Evolutionary conservation across 1,139 yeast genomes (phyloP), one percentile per base, ranked within the genome.

Genomic region (Yarrowia galli): DNA sequence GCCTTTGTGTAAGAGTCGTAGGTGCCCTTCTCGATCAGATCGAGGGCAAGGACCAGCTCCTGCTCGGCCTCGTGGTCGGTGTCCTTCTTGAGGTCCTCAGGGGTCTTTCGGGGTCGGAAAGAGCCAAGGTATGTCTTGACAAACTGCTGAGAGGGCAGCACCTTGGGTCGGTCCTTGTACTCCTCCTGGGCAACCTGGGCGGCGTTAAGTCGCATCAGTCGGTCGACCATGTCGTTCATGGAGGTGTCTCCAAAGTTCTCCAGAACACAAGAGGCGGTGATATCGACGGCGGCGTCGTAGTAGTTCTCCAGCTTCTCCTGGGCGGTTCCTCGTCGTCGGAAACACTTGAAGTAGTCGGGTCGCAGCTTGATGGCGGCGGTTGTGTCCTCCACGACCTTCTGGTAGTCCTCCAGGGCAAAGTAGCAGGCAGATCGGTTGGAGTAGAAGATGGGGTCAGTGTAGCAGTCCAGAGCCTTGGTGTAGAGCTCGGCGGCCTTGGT

Each of bases 401-500:
- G 90, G 75, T 85, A 87, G 71, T 91, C 87, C 70, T 87, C 85
- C 73, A 90, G 82, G 18, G 95, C 91, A 67, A 92, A 90, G 78
- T 89, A 90, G 80, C 97, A 92, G 35, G 97, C 97, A 38, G 97
- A 90, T 80, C 97, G 87, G 81, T 92, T 92, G 70, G 98, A 92
- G 81, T 89, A 93, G 80, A 86, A 95, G 54, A 93, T 90, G 18
- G 98, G 93, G 78, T 95, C 98, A 76, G 88, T 87, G 70, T 75
- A 73, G 75, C 92, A 83, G 70, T 83, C 78, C 74, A 96, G 83
- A 16, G 99, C 98, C 70, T 85, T 86, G 58, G 91, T 78, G 81
- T 95, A 95, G 78, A 83, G 88, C 65, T 85, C 86, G 74, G 92
- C 86, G 53, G 98, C 98, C 46, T 84, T 83, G 68, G 85, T 83